Percentiles rank a stretch among this genome's conserved stretches.
Conservation (phyloP, 2,329 filamentous ascomycete genomes). For the Beauveria scarabaeidicola region DNA sequence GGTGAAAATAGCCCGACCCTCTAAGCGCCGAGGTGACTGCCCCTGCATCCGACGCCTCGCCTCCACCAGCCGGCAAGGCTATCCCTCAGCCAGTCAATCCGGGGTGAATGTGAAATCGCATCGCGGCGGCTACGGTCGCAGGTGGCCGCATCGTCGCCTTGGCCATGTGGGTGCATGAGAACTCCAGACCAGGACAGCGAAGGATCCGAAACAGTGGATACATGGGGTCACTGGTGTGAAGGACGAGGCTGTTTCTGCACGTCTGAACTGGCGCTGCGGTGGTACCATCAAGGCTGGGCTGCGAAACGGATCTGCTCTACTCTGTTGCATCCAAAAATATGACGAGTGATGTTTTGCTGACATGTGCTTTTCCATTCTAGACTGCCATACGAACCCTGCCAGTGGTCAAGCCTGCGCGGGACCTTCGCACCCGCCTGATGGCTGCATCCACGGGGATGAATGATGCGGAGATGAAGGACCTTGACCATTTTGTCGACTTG, state of each 20-base stretch:
- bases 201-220: slow-evolving; percentile 5
- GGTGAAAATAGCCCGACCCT: background rate
- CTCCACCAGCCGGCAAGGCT: background rate
- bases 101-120: slow-evolving; percentile 1
- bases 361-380: slow-evolving; percentile 28
- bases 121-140: slow-evolving; percentile 9
- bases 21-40: slow-evolving; percentile 6
- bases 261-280: background rate
- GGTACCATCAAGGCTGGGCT: background rate
- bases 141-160: slow-evolving; percentile 4
- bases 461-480: slow-evolving; percentile 65
- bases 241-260: background rate
- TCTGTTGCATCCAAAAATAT: background rate
- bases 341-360: slow-evolving; percentile 12
- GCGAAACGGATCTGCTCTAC: background rate
- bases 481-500: slow-evolving; percentile 77
- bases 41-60: slow-evolving; percentile 4
- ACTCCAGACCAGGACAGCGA: background rate
- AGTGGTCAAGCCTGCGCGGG: slow-evolving; percentile 67
- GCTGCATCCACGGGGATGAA: slow-evolving; percentile 66
- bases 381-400: slow-evolving; percentile 59
- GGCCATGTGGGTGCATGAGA: background rate
- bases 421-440: slow-evolving; percentile 72
- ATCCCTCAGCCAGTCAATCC: background rate
- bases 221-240: background rate